These are phyloP conservation scores for Jaenimonas drosophilae DNA, from an alignment of 208 protist species.

Conservation along the genomic window DNA sequence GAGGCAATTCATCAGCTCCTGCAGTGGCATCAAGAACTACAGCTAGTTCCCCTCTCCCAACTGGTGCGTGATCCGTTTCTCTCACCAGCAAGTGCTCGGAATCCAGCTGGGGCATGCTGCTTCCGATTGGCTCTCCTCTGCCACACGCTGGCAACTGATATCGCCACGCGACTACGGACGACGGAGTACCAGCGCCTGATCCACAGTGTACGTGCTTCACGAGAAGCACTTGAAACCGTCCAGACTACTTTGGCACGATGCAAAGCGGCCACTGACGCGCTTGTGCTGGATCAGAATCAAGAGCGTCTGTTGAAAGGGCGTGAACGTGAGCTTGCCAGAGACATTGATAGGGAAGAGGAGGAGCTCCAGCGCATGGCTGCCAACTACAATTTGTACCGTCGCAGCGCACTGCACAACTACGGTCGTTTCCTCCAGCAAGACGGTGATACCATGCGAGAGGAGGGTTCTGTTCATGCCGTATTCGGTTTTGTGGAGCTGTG, in stretches of 20 bases:
- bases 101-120: constrained; percentile 33
- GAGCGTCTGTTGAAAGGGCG: constrained; percentile 30
- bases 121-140: constrained; percentile 55
- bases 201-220: constrained; percentile 28
- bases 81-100: constrained; percentile 26
- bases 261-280: neutral
- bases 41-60: constrained; percentile 44
- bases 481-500: constrained; percentile 77
- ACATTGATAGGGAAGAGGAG: constrained; percentile 41
- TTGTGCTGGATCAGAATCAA: constrained; percentile 21
- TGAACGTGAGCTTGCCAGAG: constrained; percentile 30
- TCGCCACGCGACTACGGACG: constrained; percentile 29
- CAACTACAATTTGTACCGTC: constrained; percentile 55
- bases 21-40: constrained; percentile 34
- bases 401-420: constrained; percentile 71
- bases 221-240: neutral
- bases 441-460: neutral
- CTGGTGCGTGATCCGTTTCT: constrained; percentile 66
- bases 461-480: constrained; percentile 50
- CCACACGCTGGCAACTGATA: constrained; percentile 39
- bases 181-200: constrained; percentile 36
- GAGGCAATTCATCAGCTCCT: constrained; percentile 48
- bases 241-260: neutral
- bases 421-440: constrained; percentile 25
- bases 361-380: constrained; percentile 24